Percentiles rank a stretch among this genome's conserved stretches.
phyloP scores from a whole-genome alignment of 2,329 filamentous ascomycete genomes.

The Lachnellula cervina region DNA sequence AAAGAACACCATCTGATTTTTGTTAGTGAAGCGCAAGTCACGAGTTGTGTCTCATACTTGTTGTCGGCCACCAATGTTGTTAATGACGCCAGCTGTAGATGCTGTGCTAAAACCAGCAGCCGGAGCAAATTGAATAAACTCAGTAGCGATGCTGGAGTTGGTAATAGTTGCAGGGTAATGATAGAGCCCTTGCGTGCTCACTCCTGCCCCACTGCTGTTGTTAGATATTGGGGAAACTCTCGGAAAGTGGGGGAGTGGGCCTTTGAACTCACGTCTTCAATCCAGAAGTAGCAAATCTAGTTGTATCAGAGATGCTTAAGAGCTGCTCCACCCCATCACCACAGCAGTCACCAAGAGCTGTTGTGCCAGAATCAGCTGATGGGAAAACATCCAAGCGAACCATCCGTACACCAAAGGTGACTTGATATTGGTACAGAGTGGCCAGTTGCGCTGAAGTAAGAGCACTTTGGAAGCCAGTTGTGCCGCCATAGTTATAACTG shows the following conservation, averaged over 20 bases:
- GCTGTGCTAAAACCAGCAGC: conserved; percentile 35
- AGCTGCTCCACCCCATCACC: conserved; percentile 44
- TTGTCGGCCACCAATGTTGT: conserved; percentile 50
- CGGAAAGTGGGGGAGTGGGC: background rate
- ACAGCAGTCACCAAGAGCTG: conserved; percentile 40
- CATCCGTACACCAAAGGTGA: conserved; percentile 53
- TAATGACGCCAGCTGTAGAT: conserved; percentile 54
- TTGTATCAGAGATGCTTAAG: conserved; percentile 49
- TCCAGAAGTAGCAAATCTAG: conserved; percentile 49
- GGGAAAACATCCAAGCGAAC: conserved; percentile 56
- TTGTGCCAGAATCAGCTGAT: conserved; percentile 42
- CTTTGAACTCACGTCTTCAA: conserved; percentile 38
- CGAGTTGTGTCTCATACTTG: conserved; percentile 33
- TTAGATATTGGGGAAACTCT: background rate
- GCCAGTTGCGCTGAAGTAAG: conserved; percentile 53
- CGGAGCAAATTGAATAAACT: conserved; percentile 49
- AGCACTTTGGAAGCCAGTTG: conserved; percentile 22
- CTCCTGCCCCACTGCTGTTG: conserved; percentile 35
- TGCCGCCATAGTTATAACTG: conserved; percentile 45
- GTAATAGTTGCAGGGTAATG: conserved; percentile 55
- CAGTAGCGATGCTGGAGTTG: conserved; percentile 47
- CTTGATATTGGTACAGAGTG: conserved; percentile 52
- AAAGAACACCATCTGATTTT: conserved; percentile 52
- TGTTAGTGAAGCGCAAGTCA: background rate
- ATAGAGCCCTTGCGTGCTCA: conserved; percentile 48